Percentiles rank a stretch among this genome's conserved stretches.
phyloP scores from a whole-genome alignment of 257 asterid genomes.

The Capsicum chinense region DNA sequence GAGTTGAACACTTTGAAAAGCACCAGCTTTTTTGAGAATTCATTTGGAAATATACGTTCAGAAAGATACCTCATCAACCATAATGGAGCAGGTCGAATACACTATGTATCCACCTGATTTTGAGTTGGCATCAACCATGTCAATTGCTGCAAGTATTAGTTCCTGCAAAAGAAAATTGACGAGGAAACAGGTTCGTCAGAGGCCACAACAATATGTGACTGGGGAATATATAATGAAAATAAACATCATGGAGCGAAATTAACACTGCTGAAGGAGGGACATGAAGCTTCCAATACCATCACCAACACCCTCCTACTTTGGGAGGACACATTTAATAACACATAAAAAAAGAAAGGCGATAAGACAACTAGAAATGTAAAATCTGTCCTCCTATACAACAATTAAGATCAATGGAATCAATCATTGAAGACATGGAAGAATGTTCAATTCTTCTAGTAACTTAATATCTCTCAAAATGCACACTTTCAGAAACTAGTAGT shows the following conservation, averaged over 20 bases:
- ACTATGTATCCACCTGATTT: conserved; percentile 93
- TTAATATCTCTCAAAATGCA: neutral
- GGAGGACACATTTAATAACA: neutral
- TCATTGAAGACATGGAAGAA: neutral
- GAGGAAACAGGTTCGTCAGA: neutral
- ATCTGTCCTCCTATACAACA: neutral
- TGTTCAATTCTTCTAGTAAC: neutral
- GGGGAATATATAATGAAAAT: neutral
- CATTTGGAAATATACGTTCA: neutral
- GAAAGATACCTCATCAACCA: conserved; percentile 85
- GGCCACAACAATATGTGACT: neutral
- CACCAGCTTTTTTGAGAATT: neutral
- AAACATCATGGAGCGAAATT: neutral
- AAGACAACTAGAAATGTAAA: neutral
- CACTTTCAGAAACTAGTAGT: neutral
- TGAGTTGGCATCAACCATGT: conserved; percentile 93
- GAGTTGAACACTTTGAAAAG: conserved; percentile 25
- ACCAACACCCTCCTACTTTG: neutral
- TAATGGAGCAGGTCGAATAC: conserved; percentile 90
- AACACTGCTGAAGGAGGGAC: neutral
- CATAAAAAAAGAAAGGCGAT: neutral
- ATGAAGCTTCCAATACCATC: conserved; percentile 8
- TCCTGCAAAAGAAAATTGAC: conserved; percentile 51
- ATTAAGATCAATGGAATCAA: neutral
- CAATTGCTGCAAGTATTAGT: conserved; percentile 92